Percentiles rank a stretch among this genome's conserved stretches.
Conservation (phyloP, 306 rosid species). For the Inga oerstediana region DNA sequence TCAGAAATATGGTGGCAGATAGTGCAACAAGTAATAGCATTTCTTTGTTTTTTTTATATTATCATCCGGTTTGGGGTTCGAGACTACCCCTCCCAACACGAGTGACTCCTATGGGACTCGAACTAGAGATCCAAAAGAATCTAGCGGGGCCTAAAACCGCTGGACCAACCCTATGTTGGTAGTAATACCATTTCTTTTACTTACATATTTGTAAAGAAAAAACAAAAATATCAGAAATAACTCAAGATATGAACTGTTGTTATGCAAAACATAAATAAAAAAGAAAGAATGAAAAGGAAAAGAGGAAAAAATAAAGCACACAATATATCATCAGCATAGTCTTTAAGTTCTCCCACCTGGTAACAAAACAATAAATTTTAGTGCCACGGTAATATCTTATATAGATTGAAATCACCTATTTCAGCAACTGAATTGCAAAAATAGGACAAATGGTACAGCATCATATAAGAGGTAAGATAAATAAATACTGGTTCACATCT, state of each 20-base stretch:
- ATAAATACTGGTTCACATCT: slow-evolving; percentile 15
- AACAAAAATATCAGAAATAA: not conserved
- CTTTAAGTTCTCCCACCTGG: slow-evolving; percentile 12
- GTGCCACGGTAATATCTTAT: slow-evolving; percentile 8
- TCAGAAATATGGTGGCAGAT: not conserved
- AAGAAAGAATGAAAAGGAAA: not conserved
- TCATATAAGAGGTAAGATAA: slow-evolving; percentile 4
- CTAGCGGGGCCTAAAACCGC: too few relatives aligned
- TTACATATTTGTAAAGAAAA: not conserved
- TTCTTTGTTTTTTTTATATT: not conserved
- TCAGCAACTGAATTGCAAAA: slow-evolving; percentile 1
- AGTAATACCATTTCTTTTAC: slow-evolving; percentile 21
- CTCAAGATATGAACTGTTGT: not conserved
- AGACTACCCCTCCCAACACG: too few relatives aligned
- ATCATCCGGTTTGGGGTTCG: too few relatives aligned
- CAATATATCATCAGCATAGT: slow-evolving; percentile 7
- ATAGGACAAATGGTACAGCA: not conserved
- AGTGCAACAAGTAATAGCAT: slow-evolving; percentile 21
- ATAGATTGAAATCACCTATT: slow-evolving; percentile 3
- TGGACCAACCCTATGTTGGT: too few relatives aligned
- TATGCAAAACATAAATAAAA: not conserved
- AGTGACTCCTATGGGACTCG: too few relatives aligned
- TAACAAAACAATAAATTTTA: slow-evolving; percentile 4
- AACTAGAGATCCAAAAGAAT: too few relatives aligned
- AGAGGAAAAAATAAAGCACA: not conserved